Conservation (phyloP, 768 basidiomycete species). For the Grammothele lineata region DNA sequence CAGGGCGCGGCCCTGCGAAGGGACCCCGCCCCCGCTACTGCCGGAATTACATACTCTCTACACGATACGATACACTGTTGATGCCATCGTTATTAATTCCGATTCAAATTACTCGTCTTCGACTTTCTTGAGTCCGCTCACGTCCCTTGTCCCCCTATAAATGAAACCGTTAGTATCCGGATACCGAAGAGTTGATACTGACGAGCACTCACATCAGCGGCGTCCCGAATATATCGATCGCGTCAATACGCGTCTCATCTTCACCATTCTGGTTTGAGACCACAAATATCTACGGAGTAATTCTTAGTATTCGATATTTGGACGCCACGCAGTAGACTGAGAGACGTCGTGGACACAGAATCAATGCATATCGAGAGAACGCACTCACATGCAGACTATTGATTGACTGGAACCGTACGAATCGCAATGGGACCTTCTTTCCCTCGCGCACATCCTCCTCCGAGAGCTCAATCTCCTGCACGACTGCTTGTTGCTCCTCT, state of each 20-base stretch:
- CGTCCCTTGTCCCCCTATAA: slow-evolving; percentile 21
- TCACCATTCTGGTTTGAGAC: slow-evolving; percentile 58
- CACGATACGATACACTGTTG: too few relatives aligned
- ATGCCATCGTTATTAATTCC: too few relatives aligned
- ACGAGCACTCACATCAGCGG: slow-evolving; percentile 48
- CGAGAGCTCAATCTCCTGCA: slow-evolving; percentile 53
- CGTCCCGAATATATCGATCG: slow-evolving; percentile 59
- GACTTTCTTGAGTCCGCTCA: slow-evolving; percentile 24
- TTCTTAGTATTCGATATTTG: neutral
- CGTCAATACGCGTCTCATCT: slow-evolving; percentile 65
- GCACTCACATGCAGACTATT: slow-evolving; percentile 58
- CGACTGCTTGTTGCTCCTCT: slow-evolving; percentile 44
- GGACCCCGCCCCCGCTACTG: too few relatives aligned
- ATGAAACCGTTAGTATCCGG: too few relatives aligned
- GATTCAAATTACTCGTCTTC: slow-evolving; percentile 18
- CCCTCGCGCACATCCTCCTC: slow-evolving; percentile 46
- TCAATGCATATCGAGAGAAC: neutral
- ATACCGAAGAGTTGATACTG: neutral
- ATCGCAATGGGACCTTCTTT: slow-evolving; percentile 48
- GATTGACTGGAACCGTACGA: slow-evolving; percentile 67
- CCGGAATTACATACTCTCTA: neutral
- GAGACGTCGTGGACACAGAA: too few relatives aligned
- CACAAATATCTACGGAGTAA: slow-evolving; percentile 63
- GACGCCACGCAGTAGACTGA: too few relatives aligned
- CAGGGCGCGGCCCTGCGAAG: too few relatives aligned